Conservation (phyloP, 345 rosid species). For the Eucalyptus guilfoylei region DNA sequence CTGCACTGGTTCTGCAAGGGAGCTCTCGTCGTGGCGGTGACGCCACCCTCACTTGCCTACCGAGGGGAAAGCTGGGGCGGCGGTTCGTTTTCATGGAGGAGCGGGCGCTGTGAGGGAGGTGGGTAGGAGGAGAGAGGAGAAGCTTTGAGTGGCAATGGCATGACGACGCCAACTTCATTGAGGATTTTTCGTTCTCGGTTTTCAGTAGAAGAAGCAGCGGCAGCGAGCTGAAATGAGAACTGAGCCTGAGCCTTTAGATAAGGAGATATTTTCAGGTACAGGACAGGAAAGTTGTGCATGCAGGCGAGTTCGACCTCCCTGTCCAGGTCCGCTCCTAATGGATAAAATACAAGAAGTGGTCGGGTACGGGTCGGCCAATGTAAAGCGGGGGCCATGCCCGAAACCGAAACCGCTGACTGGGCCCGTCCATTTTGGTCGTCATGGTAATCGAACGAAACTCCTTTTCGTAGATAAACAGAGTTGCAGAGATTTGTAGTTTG, state of each 20-base stretch:
- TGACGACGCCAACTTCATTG: background rate
- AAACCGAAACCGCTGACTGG: background rate
- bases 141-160: background rate
- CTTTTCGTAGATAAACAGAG: background rate
- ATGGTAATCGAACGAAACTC: background rate
- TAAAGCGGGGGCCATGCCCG: background rate
- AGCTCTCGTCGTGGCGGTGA: background rate
- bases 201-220: background rate
- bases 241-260: background rate
- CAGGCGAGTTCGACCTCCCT: background rate
- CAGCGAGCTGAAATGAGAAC: background rate
- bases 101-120: background rate
- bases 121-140: background rate
- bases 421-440: background rate
- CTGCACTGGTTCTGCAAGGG: background rate
- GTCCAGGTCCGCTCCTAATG: background rate
- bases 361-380: background rate
- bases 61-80: background rate
- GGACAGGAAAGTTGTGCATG: background rate
- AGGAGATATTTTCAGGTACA: background rate
- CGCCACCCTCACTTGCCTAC: background rate
- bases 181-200: background rate
- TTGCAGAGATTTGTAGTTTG: background rate
- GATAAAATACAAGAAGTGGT: background rate
- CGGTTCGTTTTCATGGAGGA: background rate